Conservation (phyloP, 2,329 filamentous ascomycete genomes). For the Trichoderma sp. region DNA sequence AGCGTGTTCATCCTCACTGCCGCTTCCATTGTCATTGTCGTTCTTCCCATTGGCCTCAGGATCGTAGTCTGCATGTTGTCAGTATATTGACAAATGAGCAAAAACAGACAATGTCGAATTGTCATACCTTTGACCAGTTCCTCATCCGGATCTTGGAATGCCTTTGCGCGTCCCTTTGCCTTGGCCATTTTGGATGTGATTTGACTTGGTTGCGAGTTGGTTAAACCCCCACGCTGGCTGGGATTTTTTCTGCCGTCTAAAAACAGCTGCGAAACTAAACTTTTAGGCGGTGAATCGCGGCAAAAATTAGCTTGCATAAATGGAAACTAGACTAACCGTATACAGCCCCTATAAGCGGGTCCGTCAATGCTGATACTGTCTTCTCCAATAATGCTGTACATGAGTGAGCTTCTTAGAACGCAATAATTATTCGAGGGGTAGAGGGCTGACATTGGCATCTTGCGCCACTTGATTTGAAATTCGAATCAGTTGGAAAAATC, state of each 20-base stretch:
- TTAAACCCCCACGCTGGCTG: conserved; percentile 37
- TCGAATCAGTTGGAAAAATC: background rate
- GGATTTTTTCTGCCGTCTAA: conserved; percentile 37
- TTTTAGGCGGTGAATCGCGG: conserved; percentile 54
- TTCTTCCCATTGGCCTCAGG: conserved; percentile 68
- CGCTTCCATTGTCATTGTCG: conserved; percentile 55
- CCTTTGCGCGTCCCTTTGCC: conserved; percentile 56
- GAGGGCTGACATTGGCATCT: background rate
- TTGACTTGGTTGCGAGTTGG: conserved; percentile 18
- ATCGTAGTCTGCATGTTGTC: conserved; percentile 67
- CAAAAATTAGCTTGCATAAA: conserved; percentile 40
- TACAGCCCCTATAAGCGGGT: background rate
- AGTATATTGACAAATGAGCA: background rate
- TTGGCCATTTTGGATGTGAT: conserved; percentile 49
- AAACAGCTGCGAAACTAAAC: conserved; percentile 38
- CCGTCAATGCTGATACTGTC: background rate
- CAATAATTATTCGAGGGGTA: background rate
- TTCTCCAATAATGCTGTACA: background rate
- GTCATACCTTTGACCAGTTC: conserved; percentile 60
- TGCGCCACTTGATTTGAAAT: background rate
- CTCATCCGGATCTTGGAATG: conserved; percentile 65
- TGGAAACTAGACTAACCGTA: background rate
- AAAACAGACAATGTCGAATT: background rate
- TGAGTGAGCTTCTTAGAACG: background rate
- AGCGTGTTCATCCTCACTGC: conserved; percentile 53